Conservation (phyloP, 2,329 filamentous ascomycete genomes). For the Colletotrichum sp. region DNA sequence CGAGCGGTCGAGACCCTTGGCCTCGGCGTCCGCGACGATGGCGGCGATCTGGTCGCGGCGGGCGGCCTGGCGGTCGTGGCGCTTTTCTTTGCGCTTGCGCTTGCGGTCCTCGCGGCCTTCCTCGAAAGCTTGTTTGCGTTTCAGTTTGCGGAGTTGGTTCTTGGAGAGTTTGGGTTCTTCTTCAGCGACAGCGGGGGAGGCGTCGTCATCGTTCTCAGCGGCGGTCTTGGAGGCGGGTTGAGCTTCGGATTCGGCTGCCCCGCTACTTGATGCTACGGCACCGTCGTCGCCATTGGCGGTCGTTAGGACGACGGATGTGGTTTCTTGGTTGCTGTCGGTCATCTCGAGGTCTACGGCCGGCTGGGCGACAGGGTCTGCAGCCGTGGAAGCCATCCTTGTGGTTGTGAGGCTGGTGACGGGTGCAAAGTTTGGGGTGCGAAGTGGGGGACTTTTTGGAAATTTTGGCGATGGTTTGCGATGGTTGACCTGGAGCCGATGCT, state of each 20-base stretch:
- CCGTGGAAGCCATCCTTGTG: neutral
- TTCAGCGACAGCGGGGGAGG: neutral
- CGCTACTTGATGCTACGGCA: neutral
- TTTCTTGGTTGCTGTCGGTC: neutral
- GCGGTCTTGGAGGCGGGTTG: neutral
- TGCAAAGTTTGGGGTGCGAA: conserved; percentile 8
- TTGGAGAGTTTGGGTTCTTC: conserved; percentile 67
- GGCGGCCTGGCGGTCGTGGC: conserved; percentile 49
- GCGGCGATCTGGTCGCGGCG: conserved; percentile 56
- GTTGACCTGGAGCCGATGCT: neutral
- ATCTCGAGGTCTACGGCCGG: neutral
- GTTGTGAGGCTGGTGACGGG: neutral
- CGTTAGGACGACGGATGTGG: neutral
- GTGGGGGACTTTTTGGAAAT: conserved; percentile 19
- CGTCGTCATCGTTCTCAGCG: neutral
- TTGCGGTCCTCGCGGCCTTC: conserved; percentile 67
- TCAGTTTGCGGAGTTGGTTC: conserved; percentile 82
- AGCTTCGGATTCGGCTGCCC: neutral
- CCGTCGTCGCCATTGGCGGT: neutral
- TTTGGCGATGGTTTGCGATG: conserved; percentile 10
- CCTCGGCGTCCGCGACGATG: conserved; percentile 49
- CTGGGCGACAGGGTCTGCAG: neutral
- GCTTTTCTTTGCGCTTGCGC: conserved; percentile 59
- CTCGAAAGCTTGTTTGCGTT: conserved; percentile 77
- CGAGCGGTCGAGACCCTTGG: conserved; percentile 46